phyloP scores from a whole-genome alignment of 1,284 basidiomycete species.

The Rhodotorula sp. region DNA sequence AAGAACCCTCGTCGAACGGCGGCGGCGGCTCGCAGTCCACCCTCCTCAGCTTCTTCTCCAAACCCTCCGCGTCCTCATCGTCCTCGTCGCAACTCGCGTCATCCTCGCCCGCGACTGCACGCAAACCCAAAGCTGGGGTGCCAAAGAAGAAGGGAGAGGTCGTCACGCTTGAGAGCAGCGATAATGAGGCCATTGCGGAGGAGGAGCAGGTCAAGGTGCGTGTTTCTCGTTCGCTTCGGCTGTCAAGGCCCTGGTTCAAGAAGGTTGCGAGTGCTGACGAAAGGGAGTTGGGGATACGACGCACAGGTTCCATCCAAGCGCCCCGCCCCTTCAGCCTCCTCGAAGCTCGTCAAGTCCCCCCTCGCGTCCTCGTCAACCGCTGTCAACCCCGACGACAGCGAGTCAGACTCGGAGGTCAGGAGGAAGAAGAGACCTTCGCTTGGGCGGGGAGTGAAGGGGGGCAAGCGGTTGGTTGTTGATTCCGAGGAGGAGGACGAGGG shows the following conservation, averaged over 20 bases:
- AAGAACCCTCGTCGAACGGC: neutral
- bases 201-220: constrained; percentile 27
- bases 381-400: neutral
- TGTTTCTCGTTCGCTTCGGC: neutral
- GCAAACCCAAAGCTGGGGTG: constrained; percentile 9
- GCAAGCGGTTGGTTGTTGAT: constrained; percentile 22
- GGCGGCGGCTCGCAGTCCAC: constrained; percentile 47
- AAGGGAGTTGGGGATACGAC: no score
- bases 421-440: constrained; percentile 19
- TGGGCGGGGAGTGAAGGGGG: constrained; percentile 3
- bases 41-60: constrained; percentile 52
- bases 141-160: constrained; percentile 18
- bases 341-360: neutral
- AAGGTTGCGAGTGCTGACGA: no score
- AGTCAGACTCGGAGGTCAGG: constrained; percentile 24
- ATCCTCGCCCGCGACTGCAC: constrained; percentile 10
- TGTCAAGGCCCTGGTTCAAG: no score
- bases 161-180: neutral
- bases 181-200: constrained; percentile 11
- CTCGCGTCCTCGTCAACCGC: neutral
- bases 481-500: constrained; percentile 41
- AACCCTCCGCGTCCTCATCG: constrained; percentile 44
- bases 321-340: neutral
- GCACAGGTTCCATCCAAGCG: constrained; percentile 26
- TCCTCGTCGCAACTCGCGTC: constrained; percentile 9